Conservation (phyloP, 2,329 filamentous ascomycete genomes). For the Daldinia eschscholtzii region DNA sequence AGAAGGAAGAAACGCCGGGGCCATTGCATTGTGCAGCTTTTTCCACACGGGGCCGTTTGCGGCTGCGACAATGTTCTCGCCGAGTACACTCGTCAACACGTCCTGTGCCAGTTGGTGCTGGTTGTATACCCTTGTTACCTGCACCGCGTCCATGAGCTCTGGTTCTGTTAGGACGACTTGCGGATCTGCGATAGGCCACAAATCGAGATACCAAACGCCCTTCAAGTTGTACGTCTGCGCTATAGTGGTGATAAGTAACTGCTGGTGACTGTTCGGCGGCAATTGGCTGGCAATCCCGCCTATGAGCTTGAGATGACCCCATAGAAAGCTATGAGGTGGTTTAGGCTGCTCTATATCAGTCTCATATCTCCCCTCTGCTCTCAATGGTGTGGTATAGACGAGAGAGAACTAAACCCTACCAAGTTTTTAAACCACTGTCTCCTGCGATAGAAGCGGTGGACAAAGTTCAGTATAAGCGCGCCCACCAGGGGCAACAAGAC, state of each 20-base stretch:
- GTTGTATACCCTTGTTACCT: slow-evolving; percentile 44
- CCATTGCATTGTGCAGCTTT: slow-evolving; percentile 49
- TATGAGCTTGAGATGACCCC: slow-evolving; percentile 3
- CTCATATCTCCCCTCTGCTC: background rate
- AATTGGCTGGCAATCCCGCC: background rate
- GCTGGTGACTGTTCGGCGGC: background rate
- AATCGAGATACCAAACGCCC: slow-evolving; percentile 53
- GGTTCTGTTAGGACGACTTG: slow-evolving; percentile 49
- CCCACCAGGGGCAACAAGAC: background rate
- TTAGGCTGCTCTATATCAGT: slow-evolving; percentile 3
- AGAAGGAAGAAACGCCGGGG: slow-evolving; percentile 49
- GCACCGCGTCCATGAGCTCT: slow-evolving; percentile 45
- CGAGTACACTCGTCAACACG: slow-evolving; percentile 43
- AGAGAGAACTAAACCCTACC: background rate
- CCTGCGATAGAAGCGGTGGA: background rate
- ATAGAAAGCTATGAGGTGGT: slow-evolving; percentile 6
- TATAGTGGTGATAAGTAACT: background rate
- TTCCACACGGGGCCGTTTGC: slow-evolving; percentile 51
- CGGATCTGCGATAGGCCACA: slow-evolving; percentile 49
- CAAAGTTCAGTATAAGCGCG: slow-evolving; percentile 10
- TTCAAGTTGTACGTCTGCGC: slow-evolving; percentile 46
- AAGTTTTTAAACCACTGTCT: background rate
- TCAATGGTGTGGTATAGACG: slow-evolving; percentile 10
- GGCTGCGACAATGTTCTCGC: slow-evolving; percentile 43
- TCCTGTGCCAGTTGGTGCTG: slow-evolving; percentile 19